Conservation (phyloP, 768 basidiomycete species). For the Lyophyllum shimeji region DNA sequence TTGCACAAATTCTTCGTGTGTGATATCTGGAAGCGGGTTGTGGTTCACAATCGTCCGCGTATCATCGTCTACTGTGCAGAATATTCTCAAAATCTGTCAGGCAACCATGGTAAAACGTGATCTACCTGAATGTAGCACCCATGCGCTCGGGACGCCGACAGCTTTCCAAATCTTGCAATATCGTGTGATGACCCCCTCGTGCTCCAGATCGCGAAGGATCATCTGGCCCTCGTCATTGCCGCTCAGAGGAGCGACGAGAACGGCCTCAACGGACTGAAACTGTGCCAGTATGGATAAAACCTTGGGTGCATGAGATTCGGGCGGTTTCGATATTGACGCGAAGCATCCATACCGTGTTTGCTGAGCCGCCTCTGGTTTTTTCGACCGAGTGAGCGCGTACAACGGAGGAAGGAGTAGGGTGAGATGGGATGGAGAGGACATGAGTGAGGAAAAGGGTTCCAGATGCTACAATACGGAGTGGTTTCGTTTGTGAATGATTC, state of each 20-base stretch:
- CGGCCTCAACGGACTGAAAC: constrained; percentile 62
- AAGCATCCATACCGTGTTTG: constrained; percentile 44
- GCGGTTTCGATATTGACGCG: background rate
- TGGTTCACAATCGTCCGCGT: constrained; percentile 78
- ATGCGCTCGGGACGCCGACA: constrained; percentile 75
- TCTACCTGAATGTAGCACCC: constrained; percentile 76
- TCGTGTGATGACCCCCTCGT: constrained; percentile 64
- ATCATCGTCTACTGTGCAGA: constrained; percentile 49
- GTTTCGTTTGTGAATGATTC: constrained; percentile 27
- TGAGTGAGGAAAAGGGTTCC: constrained; percentile 83
- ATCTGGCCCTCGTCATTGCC: constrained; percentile 68
- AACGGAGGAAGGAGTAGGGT: constrained; percentile 57
- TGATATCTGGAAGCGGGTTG: constrained; percentile 84
- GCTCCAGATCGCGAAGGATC: constrained; percentile 64
- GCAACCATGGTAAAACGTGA: background rate
- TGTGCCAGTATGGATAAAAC: constrained; percentile 73
- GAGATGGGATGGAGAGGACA: constrained; percentile 58
- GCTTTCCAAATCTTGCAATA: constrained; percentile 75
- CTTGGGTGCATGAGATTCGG: constrained; percentile 22
- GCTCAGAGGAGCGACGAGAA: constrained; percentile 72
- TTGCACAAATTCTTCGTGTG: constrained; percentile 84
- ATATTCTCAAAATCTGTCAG: background rate
- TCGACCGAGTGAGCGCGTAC: constrained; percentile 72
- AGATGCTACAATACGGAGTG: constrained; percentile 74
- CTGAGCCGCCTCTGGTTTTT: constrained; percentile 69